phyloP scores from a whole-genome alignment of 2,329 filamentous ascomycete genomes.

The Paraphaeosphaeria sporulosa region DNA sequence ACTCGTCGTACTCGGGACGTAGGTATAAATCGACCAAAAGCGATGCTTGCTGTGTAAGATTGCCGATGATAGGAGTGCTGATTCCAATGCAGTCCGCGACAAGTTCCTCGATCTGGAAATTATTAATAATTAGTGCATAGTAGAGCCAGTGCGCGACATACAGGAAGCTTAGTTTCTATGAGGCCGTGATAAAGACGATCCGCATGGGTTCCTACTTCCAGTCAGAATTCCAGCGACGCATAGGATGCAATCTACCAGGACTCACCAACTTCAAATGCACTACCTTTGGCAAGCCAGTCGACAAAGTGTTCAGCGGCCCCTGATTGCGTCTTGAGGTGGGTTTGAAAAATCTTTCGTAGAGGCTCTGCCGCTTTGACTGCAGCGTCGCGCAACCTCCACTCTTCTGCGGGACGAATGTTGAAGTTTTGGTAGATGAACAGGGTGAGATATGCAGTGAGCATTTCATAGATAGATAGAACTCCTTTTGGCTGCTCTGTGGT shows the following conservation, averaged over 20 bases:
- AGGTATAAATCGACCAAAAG: conserved; percentile 63
- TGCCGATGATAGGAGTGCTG: conserved; percentile 59
- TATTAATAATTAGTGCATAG: background rate
- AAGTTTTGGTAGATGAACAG: conserved; percentile 69
- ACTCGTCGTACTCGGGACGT: conserved; percentile 58
- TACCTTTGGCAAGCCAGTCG: conserved; percentile 51
- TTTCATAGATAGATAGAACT: conserved; percentile 55
- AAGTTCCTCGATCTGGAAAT: conserved; percentile 51
- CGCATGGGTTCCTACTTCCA: conserved; percentile 49
- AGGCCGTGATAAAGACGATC: conserved; percentile 62
- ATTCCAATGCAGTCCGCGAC: conserved; percentile 60
- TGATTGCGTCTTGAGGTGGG: conserved; percentile 70
- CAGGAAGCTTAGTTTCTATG: conserved; percentile 54
- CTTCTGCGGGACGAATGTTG: conserved; percentile 59
- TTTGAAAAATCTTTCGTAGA: conserved; percentile 71
- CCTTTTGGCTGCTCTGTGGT: conserved; percentile 67
- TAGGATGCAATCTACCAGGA: background rate
- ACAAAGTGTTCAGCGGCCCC: conserved; percentile 63
- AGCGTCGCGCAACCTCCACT: conserved; percentile 58
- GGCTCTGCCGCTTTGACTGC: conserved; percentile 64
- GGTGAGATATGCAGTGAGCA: conserved; percentile 64
- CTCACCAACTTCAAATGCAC: conserved; percentile 62
- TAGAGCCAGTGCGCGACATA: background rate
- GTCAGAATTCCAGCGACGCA: background rate
- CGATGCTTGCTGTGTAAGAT: conserved; percentile 62